Evolutionary conservation across 2,329 filamentous ascomycete species (phyloP).

Genomic region (Pseudogymnoascus sp.): DNA sequence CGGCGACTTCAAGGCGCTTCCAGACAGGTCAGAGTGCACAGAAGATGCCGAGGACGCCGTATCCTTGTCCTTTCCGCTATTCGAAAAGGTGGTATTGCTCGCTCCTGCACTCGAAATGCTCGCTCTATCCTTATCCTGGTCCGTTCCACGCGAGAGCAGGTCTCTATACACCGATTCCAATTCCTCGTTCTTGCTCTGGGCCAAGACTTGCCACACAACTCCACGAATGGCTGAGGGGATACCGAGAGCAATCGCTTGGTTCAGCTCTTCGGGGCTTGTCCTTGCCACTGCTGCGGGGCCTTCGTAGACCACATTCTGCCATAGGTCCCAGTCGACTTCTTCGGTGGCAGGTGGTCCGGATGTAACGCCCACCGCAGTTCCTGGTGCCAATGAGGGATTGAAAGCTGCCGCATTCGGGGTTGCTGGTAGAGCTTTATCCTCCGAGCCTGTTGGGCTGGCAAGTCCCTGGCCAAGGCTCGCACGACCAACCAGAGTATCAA

Average conservation of each 20-base stretch:
- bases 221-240: conserved; percentile 93
- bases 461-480: conserved; percentile 33
- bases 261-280: conserved; percentile 82
- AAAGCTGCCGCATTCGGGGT: conserved; percentile 52
- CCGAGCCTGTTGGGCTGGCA: conserved; percentile 32
- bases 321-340: conserved; percentile 97
- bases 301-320: conserved; percentile 93
- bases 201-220: conserved; percentile 97
- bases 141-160: conserved; percentile 69
- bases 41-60: conserved; percentile 78
- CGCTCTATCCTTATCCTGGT: conserved; percentile 63
- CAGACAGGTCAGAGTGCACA: conserved; percentile 68
- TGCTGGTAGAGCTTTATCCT: conserved; percentile 23
- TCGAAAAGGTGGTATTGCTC: conserved; percentile 40
- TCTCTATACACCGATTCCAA: conserved; percentile 82
- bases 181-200: conserved; percentile 89
- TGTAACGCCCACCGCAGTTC: conserved; percentile 74
- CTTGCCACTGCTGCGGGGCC: conserved; percentile 81
- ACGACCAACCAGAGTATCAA: conserved; percentile 34
- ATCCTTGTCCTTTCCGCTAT: conserved; percentile 56
- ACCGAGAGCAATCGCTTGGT: conserved; percentile 80
- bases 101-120: conserved; percentile 33
- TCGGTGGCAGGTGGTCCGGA: conserved; percentile 62
- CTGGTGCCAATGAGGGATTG: conserved; percentile 67
- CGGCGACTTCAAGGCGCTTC: conserved; percentile 47